Conservation (phyloP, 306 rosid species). For the Benincasa hispida region DNA sequence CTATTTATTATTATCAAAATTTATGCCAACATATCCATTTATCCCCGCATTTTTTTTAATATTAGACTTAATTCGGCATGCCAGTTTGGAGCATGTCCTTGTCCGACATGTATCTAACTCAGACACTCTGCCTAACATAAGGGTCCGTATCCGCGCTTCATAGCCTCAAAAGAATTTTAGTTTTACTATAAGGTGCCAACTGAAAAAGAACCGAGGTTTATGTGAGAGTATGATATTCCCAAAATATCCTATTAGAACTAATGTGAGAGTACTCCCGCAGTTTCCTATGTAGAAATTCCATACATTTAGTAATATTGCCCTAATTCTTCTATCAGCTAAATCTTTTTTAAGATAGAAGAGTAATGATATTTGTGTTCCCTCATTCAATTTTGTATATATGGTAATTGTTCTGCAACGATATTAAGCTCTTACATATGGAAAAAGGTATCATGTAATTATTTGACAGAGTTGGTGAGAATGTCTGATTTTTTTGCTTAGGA, state of each 20-base stretch:
- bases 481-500: conserved; percentile 1
- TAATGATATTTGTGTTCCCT: background rate
- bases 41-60: too few relatives aligned
- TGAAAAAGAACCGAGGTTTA: background rate
- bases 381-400: background rate
- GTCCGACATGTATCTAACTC: background rate
- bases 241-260: too few relatives aligned
- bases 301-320: background rate
- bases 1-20: too few relatives aligned
- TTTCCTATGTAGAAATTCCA: background rate
- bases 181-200: background rate
- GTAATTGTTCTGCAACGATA: background rate
- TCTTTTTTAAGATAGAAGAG: background rate
- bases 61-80: background rate
- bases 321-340: background rate
- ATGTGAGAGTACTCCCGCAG: too few relatives aligned
- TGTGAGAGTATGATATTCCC: too few relatives aligned
- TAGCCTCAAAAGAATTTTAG: background rate
- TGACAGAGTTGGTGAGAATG: background rate
- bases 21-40: too few relatives aligned
- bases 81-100: background rate
- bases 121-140: background rate
- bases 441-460: background rate
- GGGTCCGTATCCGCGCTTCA: background rate
- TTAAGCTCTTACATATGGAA: background rate